Percentiles rank a stretch among this genome's conserved stretches.
These are phyloP conservation scores for Spirogloea muscicola DNA, from an alignment of 139 green algal species.

Conservation along the genomic window DNA sequence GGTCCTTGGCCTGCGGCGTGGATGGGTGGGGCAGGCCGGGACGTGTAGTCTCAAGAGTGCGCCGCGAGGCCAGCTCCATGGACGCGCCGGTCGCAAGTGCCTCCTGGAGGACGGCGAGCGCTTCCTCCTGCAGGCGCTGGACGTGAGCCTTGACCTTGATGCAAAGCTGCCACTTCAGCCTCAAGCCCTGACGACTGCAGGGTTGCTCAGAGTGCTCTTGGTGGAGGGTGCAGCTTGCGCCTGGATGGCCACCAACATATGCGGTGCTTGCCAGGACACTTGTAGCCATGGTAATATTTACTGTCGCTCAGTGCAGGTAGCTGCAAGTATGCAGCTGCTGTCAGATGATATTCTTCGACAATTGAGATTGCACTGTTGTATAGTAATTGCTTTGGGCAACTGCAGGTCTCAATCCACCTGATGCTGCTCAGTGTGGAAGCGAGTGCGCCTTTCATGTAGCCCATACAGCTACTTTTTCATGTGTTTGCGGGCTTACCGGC, in stretches of 20 bases:
- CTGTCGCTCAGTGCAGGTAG: no score
- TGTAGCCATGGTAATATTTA: conserved; percentile 15
- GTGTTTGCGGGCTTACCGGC: no score
- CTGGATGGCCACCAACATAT: conserved; percentile 10
- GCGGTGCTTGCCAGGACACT: background rate
- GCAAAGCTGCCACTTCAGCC: background rate
- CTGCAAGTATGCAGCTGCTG: no score
- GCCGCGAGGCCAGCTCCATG: conserved; percentile 10
- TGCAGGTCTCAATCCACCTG: no score
- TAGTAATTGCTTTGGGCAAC: no score
- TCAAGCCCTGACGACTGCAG: background rate
- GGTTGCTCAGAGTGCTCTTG: background rate
- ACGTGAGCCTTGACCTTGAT: background rate
- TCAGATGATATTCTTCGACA: no score
- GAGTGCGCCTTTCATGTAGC: no score
- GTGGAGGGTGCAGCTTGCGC: background rate
- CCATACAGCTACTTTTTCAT: no score
- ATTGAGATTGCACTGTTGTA: no score
- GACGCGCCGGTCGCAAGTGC: conserved; percentile 19
- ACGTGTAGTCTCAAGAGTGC: background rate
- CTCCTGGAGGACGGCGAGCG: conserved; percentile 20
- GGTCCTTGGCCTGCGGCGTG: no score
- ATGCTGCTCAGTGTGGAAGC: no score
- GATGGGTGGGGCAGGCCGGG: conserved; percentile 18
- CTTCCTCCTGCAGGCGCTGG: conserved; percentile 14